These are phyloP conservation scores for Candida tallmaniae DNA, from an alignment of 805 yeast species.

Conservation along the genomic window DNA sequence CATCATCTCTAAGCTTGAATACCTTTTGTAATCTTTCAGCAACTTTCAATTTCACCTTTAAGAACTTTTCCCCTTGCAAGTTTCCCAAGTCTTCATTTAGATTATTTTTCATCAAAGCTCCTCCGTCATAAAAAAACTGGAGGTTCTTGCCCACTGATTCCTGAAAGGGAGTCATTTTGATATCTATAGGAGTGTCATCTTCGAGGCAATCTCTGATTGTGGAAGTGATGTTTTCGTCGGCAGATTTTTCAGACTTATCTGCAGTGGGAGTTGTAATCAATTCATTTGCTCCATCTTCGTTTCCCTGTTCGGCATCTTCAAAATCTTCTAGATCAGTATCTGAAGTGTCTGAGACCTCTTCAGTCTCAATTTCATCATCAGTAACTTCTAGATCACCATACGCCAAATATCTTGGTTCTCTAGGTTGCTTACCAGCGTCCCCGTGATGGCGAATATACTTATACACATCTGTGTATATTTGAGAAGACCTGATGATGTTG, in stretches of 20 bases:
- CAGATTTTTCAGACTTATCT: not conserved
- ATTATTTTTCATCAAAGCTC: slow-evolving; percentile 10
- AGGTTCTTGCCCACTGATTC: slow-evolving; percentile 23
- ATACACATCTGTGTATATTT: slow-evolving; percentile 21
- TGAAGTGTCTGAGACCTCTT: not conserved
- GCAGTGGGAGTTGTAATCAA: too few species aligned
- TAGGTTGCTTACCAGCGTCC: too few species aligned
- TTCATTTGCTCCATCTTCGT: not conserved
- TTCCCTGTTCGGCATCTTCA: not conserved
- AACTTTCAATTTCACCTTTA: slow-evolving; percentile 20
- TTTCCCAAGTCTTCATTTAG: slow-evolving; percentile 8
- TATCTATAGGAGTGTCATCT: not conserved
- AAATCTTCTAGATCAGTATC: too few species aligned
- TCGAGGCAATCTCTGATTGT: not conserved
- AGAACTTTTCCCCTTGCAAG: slow-evolving; percentile 8
- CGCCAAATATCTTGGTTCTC: too few species aligned
- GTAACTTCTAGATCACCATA: too few species aligned
- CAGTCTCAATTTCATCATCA: not conserved
- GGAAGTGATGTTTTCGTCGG: slow-evolving; percentile 4
- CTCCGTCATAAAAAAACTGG: slow-evolving; percentile 11
- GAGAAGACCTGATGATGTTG: slow-evolving; percentile 26
- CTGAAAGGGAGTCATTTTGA: slow-evolving; percentile 9
- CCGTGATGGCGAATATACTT: slow-evolving; percentile 9
- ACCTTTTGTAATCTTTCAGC: slow-evolving; percentile 33
- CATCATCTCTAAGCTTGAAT: slow-evolving; percentile 48